Conservation (phyloP, 2,329 filamentous ascomycete genomes). For the Ilyonectria sp. region DNA sequence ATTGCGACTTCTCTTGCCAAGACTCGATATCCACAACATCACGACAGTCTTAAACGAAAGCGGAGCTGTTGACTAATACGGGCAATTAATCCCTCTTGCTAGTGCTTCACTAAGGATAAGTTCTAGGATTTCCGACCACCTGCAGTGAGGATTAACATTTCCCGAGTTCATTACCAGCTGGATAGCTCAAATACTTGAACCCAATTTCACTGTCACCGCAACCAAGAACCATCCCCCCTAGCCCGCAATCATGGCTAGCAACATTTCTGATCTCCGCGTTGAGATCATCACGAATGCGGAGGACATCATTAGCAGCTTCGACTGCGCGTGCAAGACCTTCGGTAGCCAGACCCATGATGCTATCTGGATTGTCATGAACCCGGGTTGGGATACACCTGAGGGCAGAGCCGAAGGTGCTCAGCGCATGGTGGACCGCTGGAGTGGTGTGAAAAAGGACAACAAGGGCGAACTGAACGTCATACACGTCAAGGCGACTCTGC, state of each 20-base stretch:
- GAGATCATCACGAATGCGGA: conserved; percentile 47
- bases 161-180: neutral
- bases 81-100: neutral
- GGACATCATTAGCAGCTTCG: conserved; percentile 48
- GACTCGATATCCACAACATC: neutral
- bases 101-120: neutral
- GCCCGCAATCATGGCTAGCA: conserved; percentile 19
- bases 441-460: conserved; percentile 54
- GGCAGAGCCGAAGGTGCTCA: conserved; percentile 56
- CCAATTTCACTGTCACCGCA: neutral
- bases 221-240: neutral
- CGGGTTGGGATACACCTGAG: conserved; percentile 67
- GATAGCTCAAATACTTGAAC: neutral
- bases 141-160: neutral
- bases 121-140: neutral
- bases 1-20: neutral
- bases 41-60: neutral
- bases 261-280: conserved; percentile 38
- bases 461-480: conserved; percentile 64
- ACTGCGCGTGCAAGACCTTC: conserved; percentile 56
- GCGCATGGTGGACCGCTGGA: conserved; percentile 60
- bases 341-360: conserved; percentile 66
- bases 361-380: conserved; percentile 67
- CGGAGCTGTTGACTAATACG: conserved; percentile 4
- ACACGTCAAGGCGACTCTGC: conserved; percentile 68